phyloP scores from a whole-genome alignment of 2,329 filamentous ascomycete species.

The Neonectria punicea region DNA sequence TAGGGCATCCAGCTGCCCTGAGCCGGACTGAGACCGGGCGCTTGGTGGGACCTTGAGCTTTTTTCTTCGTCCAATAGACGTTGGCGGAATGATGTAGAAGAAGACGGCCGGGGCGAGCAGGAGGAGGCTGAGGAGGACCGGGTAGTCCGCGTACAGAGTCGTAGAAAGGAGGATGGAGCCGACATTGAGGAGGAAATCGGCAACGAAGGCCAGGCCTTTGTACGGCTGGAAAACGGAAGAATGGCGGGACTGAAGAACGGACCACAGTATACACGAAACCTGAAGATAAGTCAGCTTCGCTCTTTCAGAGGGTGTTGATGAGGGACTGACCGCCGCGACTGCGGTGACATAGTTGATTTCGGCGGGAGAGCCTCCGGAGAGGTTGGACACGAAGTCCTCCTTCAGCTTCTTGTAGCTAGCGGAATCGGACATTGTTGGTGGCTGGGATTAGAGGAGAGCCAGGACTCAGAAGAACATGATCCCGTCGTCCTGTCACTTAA shows the following conservation, averaged over 20 bases:
- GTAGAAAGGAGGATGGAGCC: constrained; percentile 83
- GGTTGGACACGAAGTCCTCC: constrained; percentile 93
- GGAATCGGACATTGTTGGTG: constrained; percentile 49
- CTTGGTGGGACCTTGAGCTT: constrained; percentile 60
- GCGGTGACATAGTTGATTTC: constrained; percentile 91
- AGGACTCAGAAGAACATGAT: constrained; percentile 28
- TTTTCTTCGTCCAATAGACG: constrained; percentile 50
- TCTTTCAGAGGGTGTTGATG: neutral
- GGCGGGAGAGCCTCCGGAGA: constrained; percentile 81
- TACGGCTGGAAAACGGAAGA: constrained; percentile 82
- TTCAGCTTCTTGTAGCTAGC: constrained; percentile 88
- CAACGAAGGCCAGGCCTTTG: constrained; percentile 71
- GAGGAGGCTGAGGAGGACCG: constrained; percentile 78
- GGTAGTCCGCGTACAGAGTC: constrained; percentile 82
- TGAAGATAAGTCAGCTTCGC: constrained; percentile 51
- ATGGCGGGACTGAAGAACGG: constrained; percentile 83
- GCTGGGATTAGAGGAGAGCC: neutral
- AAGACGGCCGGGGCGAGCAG: constrained; percentile 77
- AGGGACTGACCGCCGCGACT: constrained; percentile 77
- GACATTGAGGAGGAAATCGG: constrained; percentile 91
- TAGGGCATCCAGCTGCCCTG: constrained; percentile 56
- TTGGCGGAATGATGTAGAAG: constrained; percentile 64
- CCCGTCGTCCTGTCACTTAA: constrained; percentile 8
- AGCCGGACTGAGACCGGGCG: constrained; percentile 49
- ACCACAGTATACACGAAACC: constrained; percentile 88